Conservation (phyloP, 139 green algal genomes). For the Ettlia oleoabundans region DNA sequence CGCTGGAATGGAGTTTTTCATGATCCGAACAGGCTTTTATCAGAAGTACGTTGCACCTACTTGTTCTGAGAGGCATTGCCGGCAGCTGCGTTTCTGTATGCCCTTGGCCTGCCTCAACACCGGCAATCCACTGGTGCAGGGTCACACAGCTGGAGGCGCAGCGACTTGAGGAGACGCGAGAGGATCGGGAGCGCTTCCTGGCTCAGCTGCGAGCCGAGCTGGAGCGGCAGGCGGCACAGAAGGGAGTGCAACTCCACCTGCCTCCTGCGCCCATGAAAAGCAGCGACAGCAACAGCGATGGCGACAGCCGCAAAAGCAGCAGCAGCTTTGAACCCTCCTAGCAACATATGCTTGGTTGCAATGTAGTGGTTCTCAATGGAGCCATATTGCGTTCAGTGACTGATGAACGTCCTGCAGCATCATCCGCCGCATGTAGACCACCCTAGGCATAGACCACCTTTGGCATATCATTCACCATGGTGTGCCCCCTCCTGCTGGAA, state of each 20-base stretch:
- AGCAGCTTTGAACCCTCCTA: neutral
- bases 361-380: too few relatives aligned
- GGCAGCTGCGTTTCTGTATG: too few relatives aligned
- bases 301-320: neutral
- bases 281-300: neutral
- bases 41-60: conserved; percentile 45
- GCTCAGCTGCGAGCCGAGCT: conserved; percentile 49
- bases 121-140: neutral
- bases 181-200: conserved; percentile 57
- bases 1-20: conserved; percentile 88
- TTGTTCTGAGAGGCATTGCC: too few relatives aligned
- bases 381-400: too few relatives aligned
- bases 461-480: too few relatives aligned
- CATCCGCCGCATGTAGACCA: too few relatives aligned
- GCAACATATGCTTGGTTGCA: too few relatives aligned
- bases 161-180: conserved; percentile 52
- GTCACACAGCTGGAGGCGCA: conserved; percentile 67
- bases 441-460: too few relatives aligned
- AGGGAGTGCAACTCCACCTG: conserved; percentile 42
- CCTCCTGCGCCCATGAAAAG: neutral
- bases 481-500: too few relatives aligned
- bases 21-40: conserved; percentile 94
- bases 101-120: neutral
- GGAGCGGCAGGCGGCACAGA: conserved; percentile 53
- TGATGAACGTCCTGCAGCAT: too few relatives aligned